Percentiles rank a stretch among this genome's conserved stretches.
phyloP scores from a whole-genome alignment of 306 rosid species.

The Phaseolus lunatus region DNA sequence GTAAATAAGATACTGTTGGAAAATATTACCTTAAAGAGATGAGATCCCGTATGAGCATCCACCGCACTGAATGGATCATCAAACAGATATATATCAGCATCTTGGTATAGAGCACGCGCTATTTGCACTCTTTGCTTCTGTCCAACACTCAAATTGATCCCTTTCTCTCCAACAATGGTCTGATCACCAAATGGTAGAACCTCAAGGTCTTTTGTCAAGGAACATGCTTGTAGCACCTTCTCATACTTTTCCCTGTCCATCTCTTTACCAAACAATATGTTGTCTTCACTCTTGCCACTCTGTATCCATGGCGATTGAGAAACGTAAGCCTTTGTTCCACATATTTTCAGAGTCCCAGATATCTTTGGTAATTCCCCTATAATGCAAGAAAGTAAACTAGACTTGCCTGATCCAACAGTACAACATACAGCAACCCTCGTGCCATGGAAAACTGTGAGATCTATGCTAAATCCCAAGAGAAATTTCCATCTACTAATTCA shows the following conservation, averaged over 20 bases:
- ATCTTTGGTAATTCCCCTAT: slow-evolving; percentile 85
- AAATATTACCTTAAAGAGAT: slow-evolving; percentile 69
- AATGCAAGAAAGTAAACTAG: slow-evolving; percentile 83
- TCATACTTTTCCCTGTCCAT: slow-evolving; percentile 78
- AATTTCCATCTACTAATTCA: slow-evolving; percentile 69
- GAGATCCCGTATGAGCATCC: slow-evolving; percentile 97
- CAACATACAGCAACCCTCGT: slow-evolving; percentile 92
- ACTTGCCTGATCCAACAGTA: slow-evolving; percentile 88
- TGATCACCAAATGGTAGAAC: slow-evolving; percentile 82
- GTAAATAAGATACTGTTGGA: background rate
- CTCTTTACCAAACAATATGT: slow-evolving; percentile 73
- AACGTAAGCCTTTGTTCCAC: slow-evolving; percentile 87
- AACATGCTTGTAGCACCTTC: slow-evolving; percentile 81
- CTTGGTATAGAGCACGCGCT: slow-evolving; percentile 85
- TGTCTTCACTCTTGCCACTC: slow-evolving; percentile 82
- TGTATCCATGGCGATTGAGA: slow-evolving; percentile 96
- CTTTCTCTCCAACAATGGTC: slow-evolving; percentile 84
- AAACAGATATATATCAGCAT: slow-evolving; percentile 79
- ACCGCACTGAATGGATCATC: slow-evolving; percentile 97
- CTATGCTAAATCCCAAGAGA: slow-evolving; percentile 81
- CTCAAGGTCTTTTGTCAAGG: slow-evolving; percentile 74
- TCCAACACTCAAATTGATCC: slow-evolving; percentile 91
- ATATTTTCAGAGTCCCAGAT: slow-evolving; percentile 68
- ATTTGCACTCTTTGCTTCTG: slow-evolving; percentile 91
- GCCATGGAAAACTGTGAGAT: slow-evolving; percentile 59